A percentile compares a stretch with the other conserved stretches of the same genome.
Conservation (phyloP, 2,329 filamentous ascomycete genomes). For the Clonostachys rosea region DNA sequence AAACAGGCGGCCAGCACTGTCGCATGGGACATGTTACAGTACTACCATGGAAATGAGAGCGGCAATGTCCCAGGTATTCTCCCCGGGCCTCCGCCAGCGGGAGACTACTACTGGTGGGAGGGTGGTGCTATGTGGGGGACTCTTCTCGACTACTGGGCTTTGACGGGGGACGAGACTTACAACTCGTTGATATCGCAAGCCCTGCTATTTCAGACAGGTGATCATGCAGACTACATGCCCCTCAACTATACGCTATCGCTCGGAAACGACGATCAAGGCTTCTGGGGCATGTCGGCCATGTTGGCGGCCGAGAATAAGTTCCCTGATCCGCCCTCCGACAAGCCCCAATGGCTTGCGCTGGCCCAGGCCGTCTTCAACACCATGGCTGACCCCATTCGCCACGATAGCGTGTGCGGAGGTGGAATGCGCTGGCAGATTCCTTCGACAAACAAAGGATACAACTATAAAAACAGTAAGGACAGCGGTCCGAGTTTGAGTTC, state of each 20-base stretch:
- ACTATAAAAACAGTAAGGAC: constrained; percentile 61
- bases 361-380: constrained; percentile 62
- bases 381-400: constrained; percentile 49
- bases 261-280: constrained; percentile 63
- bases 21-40: constrained; percentile 38
- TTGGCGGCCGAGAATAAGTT: constrained; percentile 53
- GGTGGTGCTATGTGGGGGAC: constrained; percentile 58
- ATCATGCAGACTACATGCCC: constrained; percentile 51
- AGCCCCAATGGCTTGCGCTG: constrained; percentile 50
- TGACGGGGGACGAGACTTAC: constrained; percentile 54
- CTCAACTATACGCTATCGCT: constrained; percentile 43
- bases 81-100: constrained; percentile 37
- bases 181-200: constrained; percentile 47
- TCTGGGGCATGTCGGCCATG: constrained; percentile 64
- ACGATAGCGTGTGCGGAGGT: constrained; percentile 47
- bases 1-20: constrained; percentile 29
- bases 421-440: constrained; percentile 78
- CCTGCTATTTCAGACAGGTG: constrained; percentile 48
- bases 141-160: constrained; percentile 60
- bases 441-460: constrained; percentile 67
- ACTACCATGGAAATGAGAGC: constrained; percentile 38
- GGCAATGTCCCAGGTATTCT: constrained; percentile 41
- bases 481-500: constrained; percentile 27
- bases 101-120: constrained; percentile 64
- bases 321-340: constrained; percentile 42